These are phyloP conservation scores for Solioccasus polychromus DNA, from an alignment of 768 basidiomycete species.

Conservation along the genomic window DNA sequence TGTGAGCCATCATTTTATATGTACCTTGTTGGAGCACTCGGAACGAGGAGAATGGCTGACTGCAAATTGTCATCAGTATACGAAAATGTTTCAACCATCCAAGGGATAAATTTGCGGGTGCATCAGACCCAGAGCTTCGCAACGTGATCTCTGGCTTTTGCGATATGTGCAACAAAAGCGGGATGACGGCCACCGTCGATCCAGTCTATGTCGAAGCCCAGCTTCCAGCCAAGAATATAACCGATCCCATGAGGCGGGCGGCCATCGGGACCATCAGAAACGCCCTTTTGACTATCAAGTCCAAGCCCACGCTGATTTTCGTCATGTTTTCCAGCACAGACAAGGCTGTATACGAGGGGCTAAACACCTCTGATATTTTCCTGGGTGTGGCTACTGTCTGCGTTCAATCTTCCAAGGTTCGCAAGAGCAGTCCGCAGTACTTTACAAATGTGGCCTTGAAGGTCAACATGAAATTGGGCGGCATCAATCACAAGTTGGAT, in stretches of 20 bases:
- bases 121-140: slow-evolving; percentile 52
- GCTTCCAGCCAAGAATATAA: slow-evolving; percentile 49
- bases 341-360: slow-evolving; percentile 47
- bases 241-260: slow-evolving; percentile 51
- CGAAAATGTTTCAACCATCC: no score
- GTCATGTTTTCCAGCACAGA: slow-evolving; percentile 48
- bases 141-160: slow-evolving; percentile 50
- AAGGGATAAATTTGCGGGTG: slow-evolving; percentile 59
- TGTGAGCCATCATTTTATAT: not conserved
- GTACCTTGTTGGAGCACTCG: no score
- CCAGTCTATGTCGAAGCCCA: slow-evolving; percentile 34
- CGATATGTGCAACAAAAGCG: slow-evolving; percentile 59
- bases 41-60: no score
- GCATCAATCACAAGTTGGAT: slow-evolving; percentile 49
- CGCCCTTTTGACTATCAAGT: slow-evolving; percentile 35
- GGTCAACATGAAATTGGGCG: slow-evolving; percentile 55
- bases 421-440: slow-evolving; percentile 57
- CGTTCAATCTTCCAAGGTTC: slow-evolving; percentile 68
- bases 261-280: slow-evolving; percentile 48
- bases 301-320: slow-evolving; percentile 44
- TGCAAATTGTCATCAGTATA: no score
- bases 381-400: slow-evolving; percentile 63
- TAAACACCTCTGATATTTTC: slow-evolving; percentile 50
- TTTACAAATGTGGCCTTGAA: slow-evolving; percentile 56
- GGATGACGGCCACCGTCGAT: slow-evolving; percentile 49